Evolutionary conservation across 116 monocot species (phyloP), one percentile per base, ranked within the genome.

Genomic region (Posidonia oceanica): DNA sequence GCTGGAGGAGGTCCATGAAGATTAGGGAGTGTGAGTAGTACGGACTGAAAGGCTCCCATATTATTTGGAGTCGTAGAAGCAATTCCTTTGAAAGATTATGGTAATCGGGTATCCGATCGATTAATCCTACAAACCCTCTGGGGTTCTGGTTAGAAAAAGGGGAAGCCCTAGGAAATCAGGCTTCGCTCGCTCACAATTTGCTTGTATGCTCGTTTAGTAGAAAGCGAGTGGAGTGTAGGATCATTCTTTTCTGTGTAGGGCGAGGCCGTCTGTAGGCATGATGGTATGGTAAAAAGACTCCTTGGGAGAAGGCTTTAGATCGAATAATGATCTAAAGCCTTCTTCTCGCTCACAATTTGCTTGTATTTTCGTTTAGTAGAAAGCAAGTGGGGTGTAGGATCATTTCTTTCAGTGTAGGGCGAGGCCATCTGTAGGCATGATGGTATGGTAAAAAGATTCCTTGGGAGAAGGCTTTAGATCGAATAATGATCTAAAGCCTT

Each of bases 351-450:
- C 29, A 29, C 29, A 58, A 58, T 58, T 58, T 17, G 16, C 58
- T 18, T 58, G 6, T 3, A 17, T 21, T 5, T 16, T 58, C 5
- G 16, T 58, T 58, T 58, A 58, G 58, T 58, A 58, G 58, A 58
- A 16, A 58, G 58, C 58, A 21, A 58, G 58, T 58, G 58, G 58
- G 7, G 48, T 48, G 48, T 12, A 58, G 58, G 58, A 58, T 14
- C n/a, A 58, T 58, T 58, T 16, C 58, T 58, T 58, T 58, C n/a
- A 18, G 58, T 48, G 12, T 58, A 58, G 58, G 58, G 58, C 58
- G 1, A 58, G 58, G 58, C 1, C 16, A 13, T 58, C n/a, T 48
- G 12, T 48, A 12, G 48, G 48, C 7, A 48, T 48, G 48, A 48
- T 48, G 48, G 48, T 48, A 48, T 48, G 8, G 12, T 1, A 48